Base-by-base conservation (phyloP, 1,284 basidiomycete species). In the Neotropicomus parvogracilis region DNA sequence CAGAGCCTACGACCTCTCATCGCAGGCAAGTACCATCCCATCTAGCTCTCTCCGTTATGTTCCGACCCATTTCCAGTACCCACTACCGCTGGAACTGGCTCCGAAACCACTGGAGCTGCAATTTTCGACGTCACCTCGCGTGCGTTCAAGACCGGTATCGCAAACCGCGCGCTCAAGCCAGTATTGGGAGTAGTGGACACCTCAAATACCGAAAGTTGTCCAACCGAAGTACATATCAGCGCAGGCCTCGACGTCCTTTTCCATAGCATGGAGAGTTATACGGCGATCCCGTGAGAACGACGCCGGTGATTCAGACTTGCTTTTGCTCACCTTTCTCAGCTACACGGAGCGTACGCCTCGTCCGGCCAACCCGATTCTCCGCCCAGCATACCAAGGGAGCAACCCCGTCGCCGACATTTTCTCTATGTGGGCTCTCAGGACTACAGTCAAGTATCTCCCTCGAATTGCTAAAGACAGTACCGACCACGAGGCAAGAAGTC, bases 331-430 rank as follows among this genome's bases (percentile, higher is more conserved):
- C 8, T 44, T 39, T 27, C 9, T n/a, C 51, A 88, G 87, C 9
- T 95, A 95, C 68, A 85, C 81, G 31, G 90, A 97, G 68, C 86
- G 95, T 44, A 83, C 77, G 1, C 95, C 94, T 13, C 81, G 95
- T 29, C 95, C 95, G 1, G 63, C 80, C 13, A 97, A 98, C 71
- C 95, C 95, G 3, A 85, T 94, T 40, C 73, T 92, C 45, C 79
- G 95, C 40, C 95, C 91, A 19, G 91, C 95, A 8, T 98, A 97
- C 64, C 95, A 98, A 70, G 95, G 95, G 40, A 88, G 90, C 57
- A 98, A 98, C 69, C 95, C 95, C 6, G 91, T 97, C 34, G 89
- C 92, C 6, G 95, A 98, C 65, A 91, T 98, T 46, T 98, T 98
- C 71, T 94, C 92, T 6, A 75, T 89, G 54, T 98, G 95, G 95